phyloP scores from a whole-genome alignment of 2,329 filamentous ascomycete species.

The Tolypocladium paradoxum region DNA sequence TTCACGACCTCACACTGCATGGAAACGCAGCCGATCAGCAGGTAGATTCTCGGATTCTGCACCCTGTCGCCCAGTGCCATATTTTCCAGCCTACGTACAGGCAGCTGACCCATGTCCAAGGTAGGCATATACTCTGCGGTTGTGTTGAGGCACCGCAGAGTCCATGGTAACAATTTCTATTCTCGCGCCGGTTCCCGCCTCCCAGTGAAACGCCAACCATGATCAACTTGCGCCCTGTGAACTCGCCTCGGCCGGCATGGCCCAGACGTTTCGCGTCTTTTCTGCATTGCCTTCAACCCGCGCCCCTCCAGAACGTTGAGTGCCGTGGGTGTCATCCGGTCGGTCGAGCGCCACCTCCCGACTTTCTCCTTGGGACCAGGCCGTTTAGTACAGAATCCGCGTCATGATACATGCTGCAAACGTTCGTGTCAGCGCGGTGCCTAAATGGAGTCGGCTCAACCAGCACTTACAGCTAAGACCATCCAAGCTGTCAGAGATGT shows the following conservation, averaged over 20 bases:
- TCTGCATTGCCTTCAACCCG: not conserved
- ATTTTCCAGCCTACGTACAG: too few relatives aligned
- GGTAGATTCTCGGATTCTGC: not conserved
- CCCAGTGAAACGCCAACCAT: not conserved
- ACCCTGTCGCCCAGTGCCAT: not conserved
- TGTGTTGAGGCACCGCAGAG: not conserved
- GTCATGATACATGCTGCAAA: conserved; percentile 33
- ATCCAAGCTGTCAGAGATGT: conserved; percentile 75
- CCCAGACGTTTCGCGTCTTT: not conserved
- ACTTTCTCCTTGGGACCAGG: not conserved
- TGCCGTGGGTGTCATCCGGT: not conserved
- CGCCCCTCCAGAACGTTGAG: not conserved
- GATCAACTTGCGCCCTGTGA: not conserved
- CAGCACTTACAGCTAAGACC: conserved; percentile 58
- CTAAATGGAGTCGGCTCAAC: not conserved
- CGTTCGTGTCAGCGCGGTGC: not conserved
- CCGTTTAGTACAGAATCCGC: conserved; percentile 31
- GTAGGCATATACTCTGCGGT: not conserved
- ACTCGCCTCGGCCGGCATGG: not conserved
- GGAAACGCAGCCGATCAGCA: not conserved
- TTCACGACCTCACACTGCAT: not conserved
- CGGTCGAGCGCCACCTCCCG: not conserved
- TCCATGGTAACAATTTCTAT: not conserved
- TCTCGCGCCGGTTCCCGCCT: not conserved
- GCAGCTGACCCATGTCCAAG: not conserved